Percentiles rank a stretch among this genome's conserved stretches.
Evolutionary conservation across 2,329 filamentous ascomycete genomes (phyloP).

Genomic region (Triangularia setosa): DNA sequence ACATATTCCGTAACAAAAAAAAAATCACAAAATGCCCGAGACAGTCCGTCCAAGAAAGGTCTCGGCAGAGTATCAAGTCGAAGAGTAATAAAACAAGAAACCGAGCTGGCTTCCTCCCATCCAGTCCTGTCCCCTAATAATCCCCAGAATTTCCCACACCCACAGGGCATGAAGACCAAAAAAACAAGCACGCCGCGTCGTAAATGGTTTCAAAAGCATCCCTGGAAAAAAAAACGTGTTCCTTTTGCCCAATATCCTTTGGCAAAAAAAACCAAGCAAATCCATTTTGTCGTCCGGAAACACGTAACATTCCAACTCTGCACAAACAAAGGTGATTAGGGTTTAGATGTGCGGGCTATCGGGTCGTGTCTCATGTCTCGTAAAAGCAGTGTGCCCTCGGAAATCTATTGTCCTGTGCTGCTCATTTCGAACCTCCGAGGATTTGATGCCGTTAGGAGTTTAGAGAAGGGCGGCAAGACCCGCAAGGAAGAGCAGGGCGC

Average conservation of each 20-base stretch:
- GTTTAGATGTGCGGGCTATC: constrained; percentile 2
- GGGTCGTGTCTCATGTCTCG: constrained; percentile 27
- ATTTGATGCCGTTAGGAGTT: constrained; percentile 23
- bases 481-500: constrained; percentile 27
- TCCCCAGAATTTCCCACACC: not conserved
- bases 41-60: not conserved
- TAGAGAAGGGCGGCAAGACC: constrained; percentile 29
- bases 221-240: not conserved
- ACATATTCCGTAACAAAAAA: not conserved
- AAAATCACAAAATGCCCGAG: constrained; percentile 20
- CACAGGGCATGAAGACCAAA: not conserved
- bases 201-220: not conserved
- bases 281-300: constrained; percentile 8
- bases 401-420: constrained; percentile 10
- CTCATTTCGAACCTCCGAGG: constrained; percentile 12
- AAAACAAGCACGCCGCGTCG: not conserved
- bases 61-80: constrained; percentile 20
- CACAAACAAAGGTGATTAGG: constrained; percentile 17
- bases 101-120: constrained; percentile 1
- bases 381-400: constrained; percentile 19
- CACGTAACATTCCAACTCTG: constrained; percentile 22
- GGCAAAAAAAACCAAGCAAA: constrained; percentile 8
- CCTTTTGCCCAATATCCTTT: not conserved
- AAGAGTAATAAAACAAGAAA: constrained; percentile 10
- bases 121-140: not conserved